Conservation (phyloP, 306 rosid genomes). For the Gastrolobium bilobum region DNA sequence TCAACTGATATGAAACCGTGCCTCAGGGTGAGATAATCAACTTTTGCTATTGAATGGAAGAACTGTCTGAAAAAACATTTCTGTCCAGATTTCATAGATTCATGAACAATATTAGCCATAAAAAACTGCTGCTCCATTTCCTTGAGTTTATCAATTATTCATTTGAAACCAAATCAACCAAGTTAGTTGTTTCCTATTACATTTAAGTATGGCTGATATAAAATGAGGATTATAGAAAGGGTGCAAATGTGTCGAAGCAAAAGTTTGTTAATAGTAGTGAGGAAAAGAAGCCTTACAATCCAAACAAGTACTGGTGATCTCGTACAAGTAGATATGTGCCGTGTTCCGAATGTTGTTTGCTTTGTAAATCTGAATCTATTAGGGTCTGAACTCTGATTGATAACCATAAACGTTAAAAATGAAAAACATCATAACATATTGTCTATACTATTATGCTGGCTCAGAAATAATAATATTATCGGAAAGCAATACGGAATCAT, state of each 20-base stretch:
- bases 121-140: not conserved
- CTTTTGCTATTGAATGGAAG: constrained; percentile 34
- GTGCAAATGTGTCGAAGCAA: not conserved
- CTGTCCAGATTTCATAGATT: constrained; percentile 31
- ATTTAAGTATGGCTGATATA: not conserved
- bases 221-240: not conserved
- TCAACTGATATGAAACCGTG: constrained; percentile 42
- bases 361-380: constrained; percentile 30
- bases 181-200: not conserved
- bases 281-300: constrained; percentile 3
- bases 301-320: constrained; percentile 24
- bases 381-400: constrained; percentile 35
- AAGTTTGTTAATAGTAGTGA: not conserved
- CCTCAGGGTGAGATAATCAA: constrained; percentile 41
- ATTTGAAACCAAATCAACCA: constrained; percentile 1
- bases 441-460: not conserved
- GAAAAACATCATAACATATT: not conserved
- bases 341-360: constrained; percentile 38
- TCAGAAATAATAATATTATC: not conserved
- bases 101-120: not conserved
- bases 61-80: constrained; percentile 39
- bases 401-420: not conserved
- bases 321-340: constrained; percentile 15
- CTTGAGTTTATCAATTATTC: not conserved
- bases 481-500: not conserved